Evolutionary conservation across 345 rosid genomes (phyloP), one percentile per base, ranked within the genome.

Genomic region (Nephelium lappaceum): DNA sequence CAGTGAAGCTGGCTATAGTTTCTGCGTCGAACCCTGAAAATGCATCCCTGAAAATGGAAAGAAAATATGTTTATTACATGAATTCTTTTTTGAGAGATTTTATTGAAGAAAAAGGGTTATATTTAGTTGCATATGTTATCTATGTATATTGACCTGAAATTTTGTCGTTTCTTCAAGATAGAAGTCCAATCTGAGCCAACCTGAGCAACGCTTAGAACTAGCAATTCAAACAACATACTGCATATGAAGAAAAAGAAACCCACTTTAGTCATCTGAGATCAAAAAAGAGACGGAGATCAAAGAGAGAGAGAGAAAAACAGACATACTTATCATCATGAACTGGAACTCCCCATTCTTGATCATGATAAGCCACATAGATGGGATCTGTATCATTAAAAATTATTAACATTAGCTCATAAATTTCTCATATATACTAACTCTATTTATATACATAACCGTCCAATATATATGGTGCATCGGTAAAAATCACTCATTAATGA

Each of bases 121-220:
- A 39, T 21, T n/a, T 5, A 39, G 23, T 39, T 15, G 23, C n/a
- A n/a, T 25, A 18, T 66, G 31, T 38, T 41, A 24, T 6, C 19
- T 25, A 27, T 25, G 36, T 31, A 31, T 31, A 36, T 23, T 63
- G 58, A 87, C 92, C 92, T 84, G 84, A 88, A 84, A 71, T 84
- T 82, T 69, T 83, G 89, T 58, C 92, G 86, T 82, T 82, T 88
- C 80, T 83, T 88, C 80, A 88, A 75, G 80, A 90, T 88, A 66
- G 92, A 88, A 69, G 88, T 84, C 94, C 94, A 90, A 66, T 90
- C 94, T 25, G 91, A 90, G 47, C 94, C 94, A 36, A 90, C 94
- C 71, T 88, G 94, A 63, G 92, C 89, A 23, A 91, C 87, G 47
- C 88, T 87, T 61, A 90, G 85, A 19, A 87, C 91, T 15, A 90